phyloP scores from a whole-genome alignment of 257 asterid species.

The Gentiana macrophylla region DNA sequence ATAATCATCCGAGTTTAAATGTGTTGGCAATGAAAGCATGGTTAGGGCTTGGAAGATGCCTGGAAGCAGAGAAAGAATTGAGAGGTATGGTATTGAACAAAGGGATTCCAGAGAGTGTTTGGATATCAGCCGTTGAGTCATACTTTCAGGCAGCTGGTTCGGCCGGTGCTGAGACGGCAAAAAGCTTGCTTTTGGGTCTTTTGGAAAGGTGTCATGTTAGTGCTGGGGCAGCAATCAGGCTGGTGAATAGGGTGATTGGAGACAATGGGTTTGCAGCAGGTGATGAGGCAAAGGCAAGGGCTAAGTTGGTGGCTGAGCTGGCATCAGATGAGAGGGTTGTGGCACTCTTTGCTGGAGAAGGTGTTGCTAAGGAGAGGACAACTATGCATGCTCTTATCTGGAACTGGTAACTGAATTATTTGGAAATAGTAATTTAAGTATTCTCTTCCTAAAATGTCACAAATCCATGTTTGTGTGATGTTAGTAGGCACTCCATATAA shows the following conservation, averaged over 20 bases:
- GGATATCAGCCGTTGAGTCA: conserved; percentile 93
- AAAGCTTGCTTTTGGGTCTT: conserved; percentile 74
- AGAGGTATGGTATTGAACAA: conserved; percentile 68
- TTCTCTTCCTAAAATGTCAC: conserved; percentile 3
- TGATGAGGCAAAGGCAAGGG: conserved; percentile 62
- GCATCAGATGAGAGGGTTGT: conserved; percentile 90
- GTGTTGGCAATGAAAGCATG: conserved; percentile 98
- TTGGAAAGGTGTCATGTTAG: conserved; percentile 80
- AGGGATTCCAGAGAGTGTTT: conserved; percentile 92
- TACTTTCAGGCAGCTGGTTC: conserved; percentile 82
- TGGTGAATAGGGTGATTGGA: conserved; percentile 65
- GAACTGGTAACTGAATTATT: conserved; percentile 79
- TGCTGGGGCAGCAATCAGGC: conserved; percentile 72
- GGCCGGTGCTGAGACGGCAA: conserved; percentile 78
- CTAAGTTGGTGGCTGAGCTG: conserved; percentile 64
- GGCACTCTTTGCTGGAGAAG: conserved; percentile 61
- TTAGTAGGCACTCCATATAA: too few relatives aligned
- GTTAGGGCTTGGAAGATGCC: conserved; percentile 74
- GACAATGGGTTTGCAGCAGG: conserved; percentile 36
- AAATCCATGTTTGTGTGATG: not conserved
- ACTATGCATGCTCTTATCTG: conserved; percentile 96
- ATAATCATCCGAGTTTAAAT: conserved; percentile 79
- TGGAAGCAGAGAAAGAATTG: conserved; percentile 93
- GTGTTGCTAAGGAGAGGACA: conserved; percentile 68
- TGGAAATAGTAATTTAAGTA: conserved; percentile 72